A percentile compares a stretch with the other conserved stretches of the same genome.
Evolutionary conservation across 1,284 basidiomycete genomes (phyloP).

Genomic region (Agaricales sp.): DNA sequence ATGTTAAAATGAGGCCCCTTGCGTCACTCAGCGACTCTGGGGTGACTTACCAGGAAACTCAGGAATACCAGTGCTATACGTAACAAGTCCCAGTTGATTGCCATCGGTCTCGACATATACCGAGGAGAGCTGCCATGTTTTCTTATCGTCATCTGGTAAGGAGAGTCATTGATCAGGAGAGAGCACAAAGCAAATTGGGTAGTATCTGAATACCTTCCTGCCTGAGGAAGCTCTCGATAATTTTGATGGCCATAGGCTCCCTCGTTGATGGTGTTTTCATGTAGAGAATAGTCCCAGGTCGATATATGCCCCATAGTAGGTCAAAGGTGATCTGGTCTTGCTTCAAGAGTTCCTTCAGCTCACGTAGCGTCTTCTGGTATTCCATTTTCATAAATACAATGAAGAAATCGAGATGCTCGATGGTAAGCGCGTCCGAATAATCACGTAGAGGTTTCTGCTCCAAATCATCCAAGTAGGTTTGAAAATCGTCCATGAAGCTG

Average conservation of each 20-base stretch:
- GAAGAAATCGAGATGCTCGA: neutral
- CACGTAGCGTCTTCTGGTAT: neutral
- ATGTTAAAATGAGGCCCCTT: no score
- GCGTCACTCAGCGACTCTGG: no score
- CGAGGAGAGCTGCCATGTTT: neutral
- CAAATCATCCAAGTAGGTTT: neutral
- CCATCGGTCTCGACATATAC: neutral
- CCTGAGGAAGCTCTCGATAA: neutral
- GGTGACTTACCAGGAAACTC: neutral
- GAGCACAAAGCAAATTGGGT: no score
- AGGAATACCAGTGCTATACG: neutral
- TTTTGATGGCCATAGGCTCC: neutral
- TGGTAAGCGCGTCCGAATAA: neutral
- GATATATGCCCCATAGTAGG: neutral
- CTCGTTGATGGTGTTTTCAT: neutral
- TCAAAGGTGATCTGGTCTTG: neutral
- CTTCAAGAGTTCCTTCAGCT: neutral
- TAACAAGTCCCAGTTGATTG: neutral
- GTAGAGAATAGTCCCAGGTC: neutral
- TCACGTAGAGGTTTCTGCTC: neutral
- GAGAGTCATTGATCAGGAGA: no score
- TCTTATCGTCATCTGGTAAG: no score
- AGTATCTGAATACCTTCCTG: neutral
- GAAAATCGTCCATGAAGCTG: neutral
- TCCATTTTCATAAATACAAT: neutral